Conservation (phyloP, 805 yeast species). For the Zygoascus tannicola region DNA sequence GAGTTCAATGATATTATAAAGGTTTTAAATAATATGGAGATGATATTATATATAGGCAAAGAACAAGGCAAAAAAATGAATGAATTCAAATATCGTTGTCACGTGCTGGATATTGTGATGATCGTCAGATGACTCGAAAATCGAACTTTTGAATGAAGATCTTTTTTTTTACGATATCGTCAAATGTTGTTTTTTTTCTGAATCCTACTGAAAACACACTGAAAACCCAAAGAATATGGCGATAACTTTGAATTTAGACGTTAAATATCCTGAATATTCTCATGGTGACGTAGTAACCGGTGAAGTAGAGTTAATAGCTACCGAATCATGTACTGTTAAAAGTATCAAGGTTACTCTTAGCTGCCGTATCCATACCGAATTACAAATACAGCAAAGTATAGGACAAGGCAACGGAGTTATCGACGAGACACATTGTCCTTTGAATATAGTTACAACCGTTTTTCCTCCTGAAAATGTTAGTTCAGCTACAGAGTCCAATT, state of each 20-base stretch:
- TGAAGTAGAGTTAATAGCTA: background rate
- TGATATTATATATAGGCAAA: too few species aligned
- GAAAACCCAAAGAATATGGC: background rate
- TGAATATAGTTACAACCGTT: background rate
- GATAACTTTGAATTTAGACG: background rate
- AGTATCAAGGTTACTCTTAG: background rate
- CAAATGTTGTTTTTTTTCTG: too few species aligned
- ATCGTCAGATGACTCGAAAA: too few species aligned
- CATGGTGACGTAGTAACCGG: conserved; percentile 3
- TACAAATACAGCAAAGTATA: conserved; percentile 3
- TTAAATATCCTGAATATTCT: conserved; percentile 1
- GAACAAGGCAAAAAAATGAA: too few species aligned
- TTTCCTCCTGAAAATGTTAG: conserved; percentile 2
- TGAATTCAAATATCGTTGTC: too few species aligned
- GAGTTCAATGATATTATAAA: too few species aligned
- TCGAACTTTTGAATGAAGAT: too few species aligned
- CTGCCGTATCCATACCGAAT: background rate
- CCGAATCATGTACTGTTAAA: background rate
- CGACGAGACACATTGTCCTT: conserved; percentile 2
- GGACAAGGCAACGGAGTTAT: conserved; percentile 4
- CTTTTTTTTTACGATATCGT: too few species aligned
- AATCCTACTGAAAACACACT: too few species aligned
- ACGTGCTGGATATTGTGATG: too few species aligned
- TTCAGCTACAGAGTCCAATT: background rate
- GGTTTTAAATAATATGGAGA: too few species aligned